Conservation (phyloP, 495 filamentous ascomycete genomes). For the Aspergillus heteromorphus region DNA sequence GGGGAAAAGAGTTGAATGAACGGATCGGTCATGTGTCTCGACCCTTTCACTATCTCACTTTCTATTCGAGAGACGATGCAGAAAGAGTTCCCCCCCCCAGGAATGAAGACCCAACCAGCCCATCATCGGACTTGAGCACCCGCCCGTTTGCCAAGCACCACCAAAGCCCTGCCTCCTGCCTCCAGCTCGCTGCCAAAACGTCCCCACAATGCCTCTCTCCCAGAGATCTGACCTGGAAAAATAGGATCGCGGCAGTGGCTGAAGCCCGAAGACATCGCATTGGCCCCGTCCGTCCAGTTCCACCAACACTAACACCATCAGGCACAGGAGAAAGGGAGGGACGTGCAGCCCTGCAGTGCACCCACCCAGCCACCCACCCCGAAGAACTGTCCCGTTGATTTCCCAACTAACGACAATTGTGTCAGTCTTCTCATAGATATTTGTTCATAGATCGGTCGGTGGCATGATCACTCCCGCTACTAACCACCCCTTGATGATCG, state of each 20-base stretch:
- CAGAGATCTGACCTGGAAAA: not conserved
- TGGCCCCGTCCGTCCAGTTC: not conserved
- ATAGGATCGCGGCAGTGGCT: not conserved
- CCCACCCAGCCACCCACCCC: not conserved
- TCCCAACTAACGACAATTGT: not conserved
- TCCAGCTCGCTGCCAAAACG: not conserved
- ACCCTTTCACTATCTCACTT: not conserved
- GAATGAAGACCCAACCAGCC: too few species aligned
- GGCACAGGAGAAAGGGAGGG: not conserved
- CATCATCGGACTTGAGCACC: too few species aligned
- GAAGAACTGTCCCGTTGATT: not conserved
- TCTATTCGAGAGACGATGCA: not conserved
- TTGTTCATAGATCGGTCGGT: not conserved
- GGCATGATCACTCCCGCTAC: not conserved
- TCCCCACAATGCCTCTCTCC: not conserved
- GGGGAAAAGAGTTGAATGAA: not conserved
- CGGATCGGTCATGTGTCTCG: not conserved
- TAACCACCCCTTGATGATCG: conserved; percentile 1
- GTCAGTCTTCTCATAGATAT: not conserved
- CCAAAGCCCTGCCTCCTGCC: too few species aligned
- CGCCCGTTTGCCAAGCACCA: too few species aligned
- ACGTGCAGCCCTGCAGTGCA: not conserved
- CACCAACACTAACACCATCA: too few species aligned
- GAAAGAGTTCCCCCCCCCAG: not conserved
- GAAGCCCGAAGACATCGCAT: not conserved